These are phyloP conservation scores for Acacia acuminata DNA, from an alignment of 306 rosid species.

Conservation along the genomic window DNA sequence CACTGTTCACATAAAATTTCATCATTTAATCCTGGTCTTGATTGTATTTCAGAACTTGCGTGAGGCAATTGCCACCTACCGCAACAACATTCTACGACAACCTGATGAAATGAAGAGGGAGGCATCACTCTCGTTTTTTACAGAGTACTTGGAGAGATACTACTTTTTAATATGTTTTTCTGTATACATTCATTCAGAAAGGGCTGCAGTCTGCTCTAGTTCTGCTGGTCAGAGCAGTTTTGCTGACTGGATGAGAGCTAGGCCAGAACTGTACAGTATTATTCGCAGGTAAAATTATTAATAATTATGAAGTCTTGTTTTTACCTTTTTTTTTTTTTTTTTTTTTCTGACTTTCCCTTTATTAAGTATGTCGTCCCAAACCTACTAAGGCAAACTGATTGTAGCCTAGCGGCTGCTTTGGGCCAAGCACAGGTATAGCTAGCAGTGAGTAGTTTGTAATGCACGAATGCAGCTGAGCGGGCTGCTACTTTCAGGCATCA, in stretches of 20 bases:
- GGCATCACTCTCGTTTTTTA: slow-evolving; percentile 78
- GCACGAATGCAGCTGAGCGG: background rate
- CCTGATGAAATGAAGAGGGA: slow-evolving; percentile 97
- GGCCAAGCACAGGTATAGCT: background rate
- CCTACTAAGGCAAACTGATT: background rate
- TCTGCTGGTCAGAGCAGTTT: slow-evolving; percentile 52
- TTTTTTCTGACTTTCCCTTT: background rate
- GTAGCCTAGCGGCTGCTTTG: background rate
- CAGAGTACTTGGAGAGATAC: slow-evolving; percentile 94
- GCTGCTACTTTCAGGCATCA: slow-evolving; percentile 19
- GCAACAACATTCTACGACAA: slow-evolving; percentile 79
- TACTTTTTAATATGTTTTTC: slow-evolving; percentile 96
- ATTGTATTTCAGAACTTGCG: slow-evolving; percentile 70
- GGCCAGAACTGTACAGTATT: slow-evolving; percentile 90
- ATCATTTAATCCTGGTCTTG: slow-evolving; percentile 19
- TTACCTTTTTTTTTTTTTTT: background rate
- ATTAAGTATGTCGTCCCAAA: background rate
- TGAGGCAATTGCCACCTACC: slow-evolving; percentile 84
- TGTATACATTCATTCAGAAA: slow-evolving; percentile 82
- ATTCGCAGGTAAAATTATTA: slow-evolving; percentile 68
- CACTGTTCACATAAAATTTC: slow-evolving; percentile 20
- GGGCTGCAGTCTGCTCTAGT: slow-evolving; percentile 54
- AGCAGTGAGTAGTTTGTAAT: background rate
- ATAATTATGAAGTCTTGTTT: slow-evolving; percentile 17
- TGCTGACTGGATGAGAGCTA: slow-evolving; percentile 88